These are phyloP conservation scores for Plasmodium inui DNA, from an alignment of 169 alveolate genomes.

Conservation along the genomic window DNA sequence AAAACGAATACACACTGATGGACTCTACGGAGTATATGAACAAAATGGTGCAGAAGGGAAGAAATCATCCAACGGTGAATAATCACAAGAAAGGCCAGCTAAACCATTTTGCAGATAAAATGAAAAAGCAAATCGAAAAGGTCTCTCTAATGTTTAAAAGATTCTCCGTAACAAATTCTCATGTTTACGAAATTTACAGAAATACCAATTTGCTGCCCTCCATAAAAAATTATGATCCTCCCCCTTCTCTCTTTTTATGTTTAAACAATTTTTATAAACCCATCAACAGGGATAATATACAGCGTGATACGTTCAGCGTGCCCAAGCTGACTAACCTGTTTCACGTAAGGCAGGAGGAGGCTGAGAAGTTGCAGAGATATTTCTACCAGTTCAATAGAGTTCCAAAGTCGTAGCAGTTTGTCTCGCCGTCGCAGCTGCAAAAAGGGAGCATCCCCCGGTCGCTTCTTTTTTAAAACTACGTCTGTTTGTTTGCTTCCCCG, in stretches of 20 bases:
- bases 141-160: conserved; percentile 21
- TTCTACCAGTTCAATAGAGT: conserved; percentile 72
- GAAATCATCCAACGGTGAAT: background rate
- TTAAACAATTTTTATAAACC: conserved; percentile 69
- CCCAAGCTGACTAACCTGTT: conserved; percentile 61
- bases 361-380: conserved; percentile 67
- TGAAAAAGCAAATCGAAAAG: conserved; percentile 7
- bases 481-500: background rate
- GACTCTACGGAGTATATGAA: conserved; percentile 43
- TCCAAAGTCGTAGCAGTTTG: conserved; percentile 33
- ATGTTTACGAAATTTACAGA: conserved; percentile 68
- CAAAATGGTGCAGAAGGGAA: conserved; percentile 9
- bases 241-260: conserved; percentile 42
- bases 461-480: background rate
- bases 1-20: conserved; percentile 65
- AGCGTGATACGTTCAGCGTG: conserved; percentile 23
- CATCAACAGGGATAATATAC: conserved; percentile 10
- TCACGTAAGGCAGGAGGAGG: conserved; percentile 75
- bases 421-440: background rate
- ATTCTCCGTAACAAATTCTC: conserved; percentile 7
- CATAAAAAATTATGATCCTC: conserved; percentile 18
- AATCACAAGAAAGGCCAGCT: background rate
- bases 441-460: background rate
- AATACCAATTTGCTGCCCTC: conserved; percentile 63
- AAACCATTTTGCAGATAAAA: conserved; percentile 3